Base-by-base conservation (phyloP, 768 basidiomycete genomes). In the Pluteus cervinus region DNA sequence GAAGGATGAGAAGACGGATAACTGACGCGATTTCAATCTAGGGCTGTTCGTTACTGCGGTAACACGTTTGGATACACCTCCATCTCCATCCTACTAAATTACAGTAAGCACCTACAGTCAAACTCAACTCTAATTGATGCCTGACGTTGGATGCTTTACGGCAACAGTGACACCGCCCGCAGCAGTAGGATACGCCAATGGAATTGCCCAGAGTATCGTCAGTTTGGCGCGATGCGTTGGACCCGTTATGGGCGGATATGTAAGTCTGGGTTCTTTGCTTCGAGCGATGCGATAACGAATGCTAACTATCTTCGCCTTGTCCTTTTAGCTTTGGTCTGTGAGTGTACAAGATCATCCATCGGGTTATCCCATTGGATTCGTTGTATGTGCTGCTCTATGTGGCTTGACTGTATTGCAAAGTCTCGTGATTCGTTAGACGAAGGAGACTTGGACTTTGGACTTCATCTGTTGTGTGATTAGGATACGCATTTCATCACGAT, bases 121-220 rank as follows among this genome's bases (percentile, higher is more conserved):
- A n/a, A n/a, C n/a, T n/a, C n/a, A n/a, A n/a, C n/a, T n/a, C n/a
- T n/a, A n/a, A n/a, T n/a, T 40, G 14, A 24, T 15, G n/a, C 24
- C 8, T 16, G 22, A 29, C 17, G 15, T 18, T 17, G 29, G 2
- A 18, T 25, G 32, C 10, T 18, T 32, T 18, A 24, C 43, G 26
- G 23, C 23, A 40, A 32, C 41, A 91, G 88, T 94, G 86, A 89
- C 92, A 0, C 92, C 94, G 2, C 90, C 92, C 1, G 71, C 73
- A 25, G 79, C 89, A 6, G 79, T 98, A 26, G 89, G 91, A 5
- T 78, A 89, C 42, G 89, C 94, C 7, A 99, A 98, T 53, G 96
- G 94, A 12, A 79, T 94, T 15, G 96, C 92, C 0, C 96, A 99
- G 60, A 92, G 89, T 52, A 86, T 90, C 22, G 93, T 94, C 45